Conservation (phyloP, 1,139 yeast genomes). For the Sugiyamaella neomexicana region DNA sequence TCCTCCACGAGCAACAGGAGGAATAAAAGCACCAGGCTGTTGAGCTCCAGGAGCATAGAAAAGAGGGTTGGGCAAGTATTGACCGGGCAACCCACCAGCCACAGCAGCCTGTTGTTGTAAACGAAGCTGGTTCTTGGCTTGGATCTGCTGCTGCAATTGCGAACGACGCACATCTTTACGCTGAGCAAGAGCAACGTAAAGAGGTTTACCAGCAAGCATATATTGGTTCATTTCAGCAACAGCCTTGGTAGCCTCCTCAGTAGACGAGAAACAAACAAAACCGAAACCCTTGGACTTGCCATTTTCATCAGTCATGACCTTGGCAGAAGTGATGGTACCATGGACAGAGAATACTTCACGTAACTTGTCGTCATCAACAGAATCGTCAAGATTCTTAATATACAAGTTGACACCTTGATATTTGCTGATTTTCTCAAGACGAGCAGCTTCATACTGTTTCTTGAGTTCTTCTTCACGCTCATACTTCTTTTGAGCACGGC, state of each 20-base stretch:
- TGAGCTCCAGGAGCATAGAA: conserved; percentile 72
- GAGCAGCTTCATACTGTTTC: conserved; percentile 78
- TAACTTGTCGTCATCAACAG: conserved; percentile 86
- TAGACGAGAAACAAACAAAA: conserved; percentile 95
- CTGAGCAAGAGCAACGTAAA: conserved; percentile 98
- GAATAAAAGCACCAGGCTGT: conserved; percentile 74
- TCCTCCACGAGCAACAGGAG: conserved; percentile 67
- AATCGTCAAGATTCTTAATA: conserved; percentile 93
- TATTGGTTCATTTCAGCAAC: conserved; percentile 98
- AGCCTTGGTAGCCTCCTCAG: conserved; percentile 99
- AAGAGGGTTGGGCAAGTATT: conserved; percentile 88
- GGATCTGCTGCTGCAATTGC: conserved; percentile 96
- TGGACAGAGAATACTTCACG: conserved; percentile 90
- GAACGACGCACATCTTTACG: conserved; percentile 97
- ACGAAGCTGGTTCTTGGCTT: conserved; percentile 90
- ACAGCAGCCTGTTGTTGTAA: conserved; percentile 92
- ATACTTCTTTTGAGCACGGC: conserved; percentile 98
- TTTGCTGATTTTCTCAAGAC: conserved; percentile 50
- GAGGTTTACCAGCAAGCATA: conserved; percentile 93
- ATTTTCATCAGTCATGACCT: conserved; percentile 91
- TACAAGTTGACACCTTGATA: conserved; percentile 98
- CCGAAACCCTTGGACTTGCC: conserved; percentile 99
- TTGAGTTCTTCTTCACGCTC: conserved; percentile 97
- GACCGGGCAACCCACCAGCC: conserved; percentile 87
- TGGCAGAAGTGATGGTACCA: conserved; percentile 94